Evolutionary conservation across 176 grass and related monocot species (phyloP).

Genomic region (Carex pumila): DNA sequence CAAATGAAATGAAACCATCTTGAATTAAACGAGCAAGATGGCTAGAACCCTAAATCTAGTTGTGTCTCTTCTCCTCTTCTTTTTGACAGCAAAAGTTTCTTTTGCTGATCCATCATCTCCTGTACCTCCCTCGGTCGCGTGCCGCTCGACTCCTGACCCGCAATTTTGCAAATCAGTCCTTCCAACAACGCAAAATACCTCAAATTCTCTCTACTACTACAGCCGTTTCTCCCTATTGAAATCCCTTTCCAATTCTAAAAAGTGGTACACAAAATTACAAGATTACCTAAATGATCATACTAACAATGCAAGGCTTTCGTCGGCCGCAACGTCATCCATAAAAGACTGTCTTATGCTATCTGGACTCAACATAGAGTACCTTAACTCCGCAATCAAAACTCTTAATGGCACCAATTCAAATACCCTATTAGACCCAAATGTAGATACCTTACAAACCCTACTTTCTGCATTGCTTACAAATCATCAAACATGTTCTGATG

Average conservation of each 20-base stretch:
- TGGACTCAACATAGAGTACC: conserved; percentile 71
- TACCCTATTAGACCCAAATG: conserved; percentile 52
- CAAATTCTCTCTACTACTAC: conserved; percentile 50
- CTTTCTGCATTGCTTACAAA: conserved; percentile 90
- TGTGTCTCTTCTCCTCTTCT: conserved; percentile 10
- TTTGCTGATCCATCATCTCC: conserved; percentile 35
- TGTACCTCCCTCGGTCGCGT: conserved; percentile 39
- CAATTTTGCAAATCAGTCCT: conserved; percentile 60
- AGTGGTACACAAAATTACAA: conserved; percentile 41
- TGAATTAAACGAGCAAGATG: background rate
- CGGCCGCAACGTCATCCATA: conserved; percentile 38
- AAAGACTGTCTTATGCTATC: conserved; percentile 69
- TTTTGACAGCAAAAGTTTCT: background rate
- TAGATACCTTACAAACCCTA: conserved; percentile 59
- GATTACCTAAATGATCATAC: conserved; percentile 26
- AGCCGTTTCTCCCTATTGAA: conserved; percentile 59
- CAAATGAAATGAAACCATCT: background rate
- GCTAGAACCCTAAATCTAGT: background rate
- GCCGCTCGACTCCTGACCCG: conserved; percentile 52
- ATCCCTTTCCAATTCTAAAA: conserved; percentile 54
- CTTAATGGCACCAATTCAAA: conserved; percentile 28
- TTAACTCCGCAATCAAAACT: conserved; percentile 29
- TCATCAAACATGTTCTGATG: conserved; percentile 76
- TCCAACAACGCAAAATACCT: conserved; percentile 27
- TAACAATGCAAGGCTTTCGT: conserved; percentile 32